Evolutionary conservation across 805 yeast genomes (phyloP).

Genomic region (Metschnikowia gruessii): DNA sequence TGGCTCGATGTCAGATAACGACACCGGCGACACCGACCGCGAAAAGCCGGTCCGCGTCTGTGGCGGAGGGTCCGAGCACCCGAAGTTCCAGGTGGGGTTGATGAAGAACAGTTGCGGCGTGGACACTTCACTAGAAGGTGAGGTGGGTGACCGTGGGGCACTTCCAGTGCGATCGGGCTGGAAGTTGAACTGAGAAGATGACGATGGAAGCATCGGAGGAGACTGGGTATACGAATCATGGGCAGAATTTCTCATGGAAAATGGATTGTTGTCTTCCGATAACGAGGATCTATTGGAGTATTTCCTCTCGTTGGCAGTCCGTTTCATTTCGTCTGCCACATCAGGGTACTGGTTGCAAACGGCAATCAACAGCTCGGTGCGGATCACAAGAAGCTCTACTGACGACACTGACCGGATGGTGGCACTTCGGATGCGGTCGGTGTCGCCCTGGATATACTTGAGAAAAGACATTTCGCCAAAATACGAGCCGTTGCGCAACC

Average conservation of each 20-base stretch:
- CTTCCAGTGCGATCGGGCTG: slow-evolving; percentile 1
- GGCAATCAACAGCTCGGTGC: slow-evolving; percentile 51
- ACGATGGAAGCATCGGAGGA: slow-evolving; percentile 1
- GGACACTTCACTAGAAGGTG: not conserved
- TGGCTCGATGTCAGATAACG: slow-evolving; percentile 14
- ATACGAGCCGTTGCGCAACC: slow-evolving; percentile 60
- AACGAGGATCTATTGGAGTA: slow-evolving; percentile 12
- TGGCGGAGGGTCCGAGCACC: slow-evolving; percentile 5
- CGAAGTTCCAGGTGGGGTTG: slow-evolving; percentile 24
- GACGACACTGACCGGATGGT: slow-evolving; percentile 59
- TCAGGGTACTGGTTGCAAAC: slow-evolving; percentile 57
- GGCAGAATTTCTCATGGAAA: slow-evolving; percentile 1
- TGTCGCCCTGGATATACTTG: slow-evolving; percentile 38
- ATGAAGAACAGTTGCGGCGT: slow-evolving; percentile 17
- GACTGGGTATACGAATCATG: not conserved
- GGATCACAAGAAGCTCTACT: slow-evolving; percentile 59
- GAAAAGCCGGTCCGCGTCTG: not conserved
- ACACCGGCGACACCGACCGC: slow-evolving; percentile 20
- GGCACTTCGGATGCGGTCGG: slow-evolving; percentile 48
- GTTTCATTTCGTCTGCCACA: slow-evolving; percentile 56
- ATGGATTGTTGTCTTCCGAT: not conserved
- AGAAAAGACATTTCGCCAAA: slow-evolving; percentile 79
- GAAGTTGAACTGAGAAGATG: not conserved
- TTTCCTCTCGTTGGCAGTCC: slow-evolving; percentile 55
- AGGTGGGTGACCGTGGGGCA: not conserved